Evolutionary conservation across 2,329 filamentous ascomycete species (phyloP), one percentile per base, ranked within the genome.

Genomic region (Aspergillus arachidicola): DNA sequence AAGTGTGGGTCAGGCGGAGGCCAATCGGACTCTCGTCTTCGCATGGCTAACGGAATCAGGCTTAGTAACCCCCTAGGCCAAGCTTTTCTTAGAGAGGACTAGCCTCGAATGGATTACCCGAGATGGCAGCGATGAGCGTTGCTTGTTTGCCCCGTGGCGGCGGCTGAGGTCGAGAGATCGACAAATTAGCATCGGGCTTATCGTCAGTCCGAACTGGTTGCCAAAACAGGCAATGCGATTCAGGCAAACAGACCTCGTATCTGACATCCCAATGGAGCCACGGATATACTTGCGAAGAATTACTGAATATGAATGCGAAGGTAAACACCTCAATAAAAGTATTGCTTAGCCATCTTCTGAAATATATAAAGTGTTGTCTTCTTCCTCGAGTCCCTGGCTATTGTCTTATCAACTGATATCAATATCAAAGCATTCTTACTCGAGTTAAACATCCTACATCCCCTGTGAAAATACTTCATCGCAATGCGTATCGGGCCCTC

Each of bases 1-100:
- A n/a, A n/a, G n/a, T n/a, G n/a, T n/a, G n/a, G 34, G 34, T 16
- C 34, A 34, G 2, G 0, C 0, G 4, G 32, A 1, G 1, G 10
- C 32, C 32, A 14, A 36, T 16, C 0, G 6, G 6, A 3, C 0
- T 2, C 14, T 1, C 14, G 6, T 0, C 14, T 2, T 36, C 34
- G 34, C 14, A 36, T 16, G 34, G 34, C 34, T 36, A 36, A 36
- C 34, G 1, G 12, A 1, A 16, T 36, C 0, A 16, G 14, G 34
- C 16, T 16, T 36, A 36, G 34, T 16, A n/a, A n/a, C n/a, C n/a
- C n/a, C n/a, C n/a, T n/a, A n/a, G 3, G 3, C 10, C 32, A 34
- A 34, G 32, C 34, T 14, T 36, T 28, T 28, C 46, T 6, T 21
- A 50, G 0, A 19, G 3, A 4, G 3, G 11, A 7, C 23, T 50